A percentile compares a stretch with the other conserved stretches of the same genome.
Conservation (phyloP, 2,329 filamentous ascomycete species). For the Zymoseptoria tritici region DNA sequence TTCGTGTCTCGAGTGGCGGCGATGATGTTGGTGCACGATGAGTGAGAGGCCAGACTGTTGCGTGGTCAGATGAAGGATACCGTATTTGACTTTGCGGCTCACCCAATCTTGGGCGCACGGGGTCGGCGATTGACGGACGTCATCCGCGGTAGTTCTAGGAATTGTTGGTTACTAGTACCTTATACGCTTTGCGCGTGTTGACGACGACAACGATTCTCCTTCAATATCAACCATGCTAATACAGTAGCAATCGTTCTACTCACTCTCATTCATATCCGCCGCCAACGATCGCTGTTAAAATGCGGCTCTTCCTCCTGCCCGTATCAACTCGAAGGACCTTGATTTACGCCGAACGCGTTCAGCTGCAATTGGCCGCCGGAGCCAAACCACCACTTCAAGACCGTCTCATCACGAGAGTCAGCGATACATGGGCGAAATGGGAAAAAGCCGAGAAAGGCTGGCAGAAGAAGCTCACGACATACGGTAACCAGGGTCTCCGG, state of each 20-base stretch:
- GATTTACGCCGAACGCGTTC: conserved; percentile 77
- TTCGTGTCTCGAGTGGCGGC: neutral
- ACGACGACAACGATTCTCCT: neutral
- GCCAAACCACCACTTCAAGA: conserved; percentile 57
- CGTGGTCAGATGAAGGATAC: neutral
- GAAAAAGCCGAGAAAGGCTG: conserved; percentile 65
- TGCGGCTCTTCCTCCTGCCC: conserved; percentile 91
- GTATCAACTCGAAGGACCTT: conserved; percentile 86
- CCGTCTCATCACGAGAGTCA: conserved; percentile 61
- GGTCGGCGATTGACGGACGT: neutral
- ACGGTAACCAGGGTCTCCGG: conserved; percentile 78
- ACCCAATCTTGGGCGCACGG: neutral
- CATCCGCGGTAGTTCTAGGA: neutral
- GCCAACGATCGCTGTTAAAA: conserved; percentile 32
- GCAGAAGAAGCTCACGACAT: conserved; percentile 79
- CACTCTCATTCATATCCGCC: neutral
- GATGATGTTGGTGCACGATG: neutral
- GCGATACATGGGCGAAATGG: conserved; percentile 76
- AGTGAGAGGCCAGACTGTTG: neutral
- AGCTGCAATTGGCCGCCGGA: conserved; percentile 31
- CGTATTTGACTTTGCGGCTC: neutral
- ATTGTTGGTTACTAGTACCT: neutral
- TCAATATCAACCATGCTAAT: neutral
- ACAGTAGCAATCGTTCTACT: neutral
- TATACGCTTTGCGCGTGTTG: neutral